Base-by-base conservation (phyloP, 2,329 filamentous ascomycete genomes). In the Aspergillus sp. region DNA sequence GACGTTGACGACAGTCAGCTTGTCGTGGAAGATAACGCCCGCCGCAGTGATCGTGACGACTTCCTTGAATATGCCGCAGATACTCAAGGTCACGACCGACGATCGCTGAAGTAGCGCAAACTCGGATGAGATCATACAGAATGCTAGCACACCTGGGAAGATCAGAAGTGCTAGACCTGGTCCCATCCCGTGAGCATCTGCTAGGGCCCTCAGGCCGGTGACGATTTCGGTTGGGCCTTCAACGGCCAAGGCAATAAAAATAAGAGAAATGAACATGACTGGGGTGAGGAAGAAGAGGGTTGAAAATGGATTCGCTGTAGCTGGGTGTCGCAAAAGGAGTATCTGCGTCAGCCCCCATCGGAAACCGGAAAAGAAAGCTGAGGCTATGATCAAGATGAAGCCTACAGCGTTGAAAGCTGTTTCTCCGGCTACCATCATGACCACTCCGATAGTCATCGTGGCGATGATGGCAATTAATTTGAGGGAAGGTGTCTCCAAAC, bases 341-440 rank as follows among this genome's bases (percentile, higher is more conserved):
- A 99, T 96, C 72, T 99, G 95, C 0, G 95, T 98, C n/a, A 99
- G 80, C n/a, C 86, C 91, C 95, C 95, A 99, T 67, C 95, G 89
- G 79, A 99, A 96, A 54, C 95, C 95, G 2, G 92, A 96, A 72
- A 96, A 96, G 77, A 96, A 95, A 52, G 92, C 91, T 12, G 95
- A 93, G 0, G 89, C 87, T 74, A 99, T 98, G 77, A 98, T 90
- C 63, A 99, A 88, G 47, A 91, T 77, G 74, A 99, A 99, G 42
- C 95, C 95, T 30, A 91, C 82, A 0, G 89, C 81, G 66, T 92
- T 87, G 76, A 99, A 99, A 50, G 91, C 87, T 39, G 96, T 88
- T 77, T 99, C 95, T 60, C 93, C 95, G 5, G 92, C 91, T 0
- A 98, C 95, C 95, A 99, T 99, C 87, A 98, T 96, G 61, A 99